Evolutionary conservation across 2,329 filamentous ascomycete species (phyloP).

Genomic region (Elsinoe necatrix): DNA sequence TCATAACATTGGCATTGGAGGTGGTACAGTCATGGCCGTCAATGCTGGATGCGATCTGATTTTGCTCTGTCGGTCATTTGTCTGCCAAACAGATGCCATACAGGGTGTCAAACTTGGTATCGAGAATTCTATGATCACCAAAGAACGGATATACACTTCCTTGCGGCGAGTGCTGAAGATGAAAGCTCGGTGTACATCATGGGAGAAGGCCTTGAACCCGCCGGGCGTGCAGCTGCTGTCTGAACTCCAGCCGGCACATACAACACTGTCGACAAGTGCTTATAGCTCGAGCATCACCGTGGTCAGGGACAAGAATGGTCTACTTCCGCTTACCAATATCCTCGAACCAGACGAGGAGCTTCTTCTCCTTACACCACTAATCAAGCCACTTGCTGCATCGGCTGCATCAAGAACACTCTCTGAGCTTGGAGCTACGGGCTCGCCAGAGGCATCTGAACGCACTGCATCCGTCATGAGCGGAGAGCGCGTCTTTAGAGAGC

Average conservation of each 20-base stretch:
- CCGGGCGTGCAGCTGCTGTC: conserved; percentile 68
- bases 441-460: conserved; percentile 49
- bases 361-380: conserved; percentile 76
- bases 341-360: conserved; percentile 80
- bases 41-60: conserved; percentile 92
- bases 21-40: conserved; percentile 94
- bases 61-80: conserved; percentile 77
- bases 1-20: conserved; percentile 93
- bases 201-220: conserved; percentile 85
- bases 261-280: conserved; percentile 69
- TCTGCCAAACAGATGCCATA: conserved; percentile 84
- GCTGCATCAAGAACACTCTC: conserved; percentile 66
- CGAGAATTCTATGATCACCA: conserved; percentile 81
- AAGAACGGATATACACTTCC: conserved; percentile 70
- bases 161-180: conserved; percentile 67
- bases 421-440: conserved; percentile 50
- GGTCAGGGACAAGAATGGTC: conserved; percentile 76
- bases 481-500: conserved; percentile 82
- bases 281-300: conserved; percentile 93
- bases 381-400: conserved; percentile 87
- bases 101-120: conserved; percentile 80
- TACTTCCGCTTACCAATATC: conserved; percentile 73
- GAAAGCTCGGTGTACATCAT: conserved; percentile 79
- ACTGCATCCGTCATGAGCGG: conserved; percentile 72
- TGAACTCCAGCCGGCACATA: conserved; percentile 73